A percentile compares a stretch with the other conserved stretches of the same genome.
phyloP scores from a whole-genome alignment of 495 filamentous ascomycete species.

The Bombardia bombarda region DNA sequence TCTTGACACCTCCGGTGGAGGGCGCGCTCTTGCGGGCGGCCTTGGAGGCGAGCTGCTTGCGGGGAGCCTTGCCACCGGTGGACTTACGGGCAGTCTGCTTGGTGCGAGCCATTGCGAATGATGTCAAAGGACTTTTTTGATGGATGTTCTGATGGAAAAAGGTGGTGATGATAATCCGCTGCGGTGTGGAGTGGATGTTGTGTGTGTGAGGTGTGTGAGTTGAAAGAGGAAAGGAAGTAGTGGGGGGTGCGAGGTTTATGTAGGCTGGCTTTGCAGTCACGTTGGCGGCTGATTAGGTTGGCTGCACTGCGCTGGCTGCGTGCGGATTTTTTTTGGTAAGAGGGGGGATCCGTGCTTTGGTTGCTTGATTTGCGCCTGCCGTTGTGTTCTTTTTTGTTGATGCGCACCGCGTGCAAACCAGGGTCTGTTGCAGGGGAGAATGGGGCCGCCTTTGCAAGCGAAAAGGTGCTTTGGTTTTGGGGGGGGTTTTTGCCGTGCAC shows the following conservation, averaged over 20 bases:
- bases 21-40: conserved; percentile 48
- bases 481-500: conserved; percentile 19
- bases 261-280: conserved; percentile 23
- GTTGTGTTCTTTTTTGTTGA: conserved; percentile 21
- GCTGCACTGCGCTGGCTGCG: background rate
- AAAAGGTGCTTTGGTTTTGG: conserved; percentile 19
- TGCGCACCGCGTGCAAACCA: conserved; percentile 21
- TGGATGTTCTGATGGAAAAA: conserved; percentile 17
- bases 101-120: conserved; percentile 86
- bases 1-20: conserved; percentile 83
- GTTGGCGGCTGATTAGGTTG: conserved; percentile 40
- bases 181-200: conserved; percentile 20
- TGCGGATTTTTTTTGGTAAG: conserved; percentile 8
- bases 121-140: conserved; percentile 27
- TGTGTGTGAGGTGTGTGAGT: conserved; percentile 28
- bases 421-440: conserved; percentile 25
- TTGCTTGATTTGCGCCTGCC: conserved; percentile 22
- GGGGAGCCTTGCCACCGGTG: conserved; percentile 98
- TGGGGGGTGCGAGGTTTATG: conserved; percentile 43
- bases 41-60: conserved; percentile 80
- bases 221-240: conserved; percentile 40
- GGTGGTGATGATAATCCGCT: conserved; percentile 30
- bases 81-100: conserved; percentile 99
- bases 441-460: conserved; percentile 18
- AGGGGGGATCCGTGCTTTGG: conserved; percentile 3